phyloP scores from a whole-genome alignment of 495 filamentous ascomycete species.

The Penicillium pulvis region DNA sequence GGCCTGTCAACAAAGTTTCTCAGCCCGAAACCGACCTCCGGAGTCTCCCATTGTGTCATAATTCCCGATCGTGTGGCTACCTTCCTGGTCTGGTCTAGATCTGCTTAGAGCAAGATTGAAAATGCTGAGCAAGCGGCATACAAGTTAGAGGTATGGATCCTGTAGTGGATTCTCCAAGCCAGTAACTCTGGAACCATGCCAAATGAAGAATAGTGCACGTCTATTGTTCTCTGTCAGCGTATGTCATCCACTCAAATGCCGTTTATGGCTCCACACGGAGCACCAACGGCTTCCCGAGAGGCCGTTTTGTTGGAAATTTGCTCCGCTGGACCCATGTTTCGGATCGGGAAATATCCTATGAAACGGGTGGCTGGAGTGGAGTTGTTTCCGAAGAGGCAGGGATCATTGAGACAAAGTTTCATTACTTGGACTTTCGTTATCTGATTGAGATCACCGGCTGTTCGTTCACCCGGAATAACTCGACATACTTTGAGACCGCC shows the following conservation, averaged over 20 bases:
- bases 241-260: neutral
- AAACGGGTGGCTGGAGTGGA: neutral
- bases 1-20: neutral
- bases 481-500: neutral
- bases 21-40: neutral
- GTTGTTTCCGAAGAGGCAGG: conserved; percentile 2
- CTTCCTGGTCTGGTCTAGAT: conserved; percentile 13
- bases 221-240: neutral
- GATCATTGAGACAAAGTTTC: conserved; percentile 2
- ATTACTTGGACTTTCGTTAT: conserved; percentile 7
- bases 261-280: neutral
- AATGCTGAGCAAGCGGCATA: conserved; percentile 8
- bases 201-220: conserved; percentile 1
- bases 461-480: neutral
- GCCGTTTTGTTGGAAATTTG: conserved; percentile 6
- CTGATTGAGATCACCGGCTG: conserved; percentile 15
- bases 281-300: conserved; percentile 14
- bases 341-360: neutral
- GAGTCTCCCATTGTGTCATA: conserved; percentile 13
- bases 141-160: neutral
- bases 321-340: conserved; percentile 2
- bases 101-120: conserved; percentile 8
- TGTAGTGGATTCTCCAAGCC: neutral
- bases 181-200: conserved; percentile 5
- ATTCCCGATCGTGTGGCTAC: conserved; percentile 7